These are phyloP conservation scores for Wallacemonas sp. DNA, from an alignment of 208 protist species.

Conservation along the genomic window DNA sequence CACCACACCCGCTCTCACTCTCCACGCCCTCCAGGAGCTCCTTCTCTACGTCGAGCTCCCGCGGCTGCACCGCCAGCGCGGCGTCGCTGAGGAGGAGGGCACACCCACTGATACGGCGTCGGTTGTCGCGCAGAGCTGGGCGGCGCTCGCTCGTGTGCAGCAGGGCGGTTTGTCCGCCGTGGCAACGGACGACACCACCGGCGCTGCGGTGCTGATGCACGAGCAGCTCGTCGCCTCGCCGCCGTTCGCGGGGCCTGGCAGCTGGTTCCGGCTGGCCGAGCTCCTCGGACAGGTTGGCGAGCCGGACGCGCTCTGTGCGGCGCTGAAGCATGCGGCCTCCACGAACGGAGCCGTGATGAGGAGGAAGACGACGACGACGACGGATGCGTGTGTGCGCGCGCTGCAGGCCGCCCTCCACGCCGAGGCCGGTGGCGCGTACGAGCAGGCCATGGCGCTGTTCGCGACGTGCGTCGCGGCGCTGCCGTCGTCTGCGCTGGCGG, in stretches of 20 bases:
- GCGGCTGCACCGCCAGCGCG: background rate
- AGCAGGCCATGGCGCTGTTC: slow-evolving; percentile 11
- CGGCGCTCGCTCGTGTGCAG: background rate
- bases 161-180: background rate
- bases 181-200: background rate
- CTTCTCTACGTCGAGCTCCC: slow-evolving; percentile 3
- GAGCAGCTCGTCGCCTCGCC: background rate
- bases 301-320: background rate
- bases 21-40: slow-evolving; percentile 6
- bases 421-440: background rate
- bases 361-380: no score
- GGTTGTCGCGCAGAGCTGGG: background rate
- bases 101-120: background rate
- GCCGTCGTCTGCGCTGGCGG: background rate
- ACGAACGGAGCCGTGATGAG: no score
- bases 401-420: slow-evolving; percentile 1
- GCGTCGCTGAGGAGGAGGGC: background rate
- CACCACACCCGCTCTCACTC: background rate
- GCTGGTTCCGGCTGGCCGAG: background rate
- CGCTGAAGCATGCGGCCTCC: background rate
- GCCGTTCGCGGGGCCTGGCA: background rate
- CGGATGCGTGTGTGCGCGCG: background rate
- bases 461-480: background rate
- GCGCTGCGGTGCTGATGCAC: background rate
- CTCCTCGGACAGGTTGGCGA: slow-evolving; percentile 1